Percentiles rank a stretch among this genome's conserved stretches.
These are phyloP conservation scores for Globisporangium alternatum DNA, from an alignment of 352 stramenopile species.

Conservation along the genomic window DNA sequence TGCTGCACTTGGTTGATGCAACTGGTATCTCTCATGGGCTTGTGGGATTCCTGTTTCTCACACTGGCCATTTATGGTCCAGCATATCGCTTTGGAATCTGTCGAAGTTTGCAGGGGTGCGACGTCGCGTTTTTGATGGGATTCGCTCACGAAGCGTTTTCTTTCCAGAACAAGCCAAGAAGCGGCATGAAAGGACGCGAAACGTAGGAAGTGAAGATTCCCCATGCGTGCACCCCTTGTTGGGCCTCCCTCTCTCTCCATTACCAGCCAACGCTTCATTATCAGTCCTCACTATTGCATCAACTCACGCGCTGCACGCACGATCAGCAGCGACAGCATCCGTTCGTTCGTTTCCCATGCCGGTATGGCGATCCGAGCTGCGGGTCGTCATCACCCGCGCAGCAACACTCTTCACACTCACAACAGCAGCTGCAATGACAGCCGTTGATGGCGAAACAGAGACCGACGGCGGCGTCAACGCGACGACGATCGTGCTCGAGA, in stretches of 20 bases:
- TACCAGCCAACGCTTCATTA: neutral
- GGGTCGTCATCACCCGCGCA: neutral
- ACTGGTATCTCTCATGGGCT: too few relatives aligned
- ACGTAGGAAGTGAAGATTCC: neutral
- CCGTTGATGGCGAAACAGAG: neutral
- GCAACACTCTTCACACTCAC: neutral
- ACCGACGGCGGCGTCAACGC: neutral
- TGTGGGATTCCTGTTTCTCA: too few relatives aligned
- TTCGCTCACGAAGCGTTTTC: neutral
- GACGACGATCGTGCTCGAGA: conserved; percentile 17
- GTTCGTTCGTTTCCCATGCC: neutral
- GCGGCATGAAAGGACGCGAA: neutral
- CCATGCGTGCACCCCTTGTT: neutral
- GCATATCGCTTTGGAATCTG: too few relatives aligned
- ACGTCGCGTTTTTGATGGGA: too few relatives aligned
- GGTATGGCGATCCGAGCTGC: neutral
- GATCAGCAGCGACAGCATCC: neutral
- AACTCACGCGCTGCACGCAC: neutral
- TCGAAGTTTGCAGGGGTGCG: too few relatives aligned
- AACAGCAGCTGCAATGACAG: neutral
- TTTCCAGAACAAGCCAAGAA: neutral
- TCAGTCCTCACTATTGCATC: neutral
- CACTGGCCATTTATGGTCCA: too few relatives aligned
- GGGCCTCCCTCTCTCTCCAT: neutral
- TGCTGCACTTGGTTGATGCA: too few relatives aligned